Evolutionary conservation across 345 rosid species (phyloP).

Genomic region (Aquilaria malaccensis): DNA sequence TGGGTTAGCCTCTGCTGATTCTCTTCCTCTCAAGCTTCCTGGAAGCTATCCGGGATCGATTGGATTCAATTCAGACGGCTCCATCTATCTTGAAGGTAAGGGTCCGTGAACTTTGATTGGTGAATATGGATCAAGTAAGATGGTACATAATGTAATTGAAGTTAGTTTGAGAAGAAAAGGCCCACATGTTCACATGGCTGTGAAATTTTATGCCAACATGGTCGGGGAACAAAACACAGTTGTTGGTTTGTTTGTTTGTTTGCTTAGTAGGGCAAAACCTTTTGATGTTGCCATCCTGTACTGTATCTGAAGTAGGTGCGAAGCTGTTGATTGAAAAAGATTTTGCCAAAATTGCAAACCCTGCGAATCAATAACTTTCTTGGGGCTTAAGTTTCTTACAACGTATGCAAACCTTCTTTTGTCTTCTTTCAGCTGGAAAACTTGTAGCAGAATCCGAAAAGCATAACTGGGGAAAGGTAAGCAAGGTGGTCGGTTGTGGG

Average conservation of each 20-base stretch:
- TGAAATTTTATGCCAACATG: background rate
- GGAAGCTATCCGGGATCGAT: conserved; percentile 78
- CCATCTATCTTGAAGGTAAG: conserved; percentile 80
- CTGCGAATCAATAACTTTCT: background rate
- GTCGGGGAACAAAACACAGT: too few relatives aligned
- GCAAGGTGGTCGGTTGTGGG: conserved; percentile 30
- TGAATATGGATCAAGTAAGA: background rate
- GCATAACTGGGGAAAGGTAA: conserved; percentile 21
- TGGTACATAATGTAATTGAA: background rate
- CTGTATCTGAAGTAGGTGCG: conserved; percentile 1
- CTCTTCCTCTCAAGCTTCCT: conserved; percentile 51
- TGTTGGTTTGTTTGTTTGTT: too few relatives aligned
- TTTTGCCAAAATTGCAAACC: too few relatives aligned
- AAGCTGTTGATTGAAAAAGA: too few relatives aligned
- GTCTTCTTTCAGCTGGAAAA: background rate
- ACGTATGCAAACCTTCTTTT: background rate
- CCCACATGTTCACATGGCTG: background rate
- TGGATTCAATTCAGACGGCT: conserved; percentile 83
- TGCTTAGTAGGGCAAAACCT: too few relatives aligned
- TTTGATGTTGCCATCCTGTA: background rate
- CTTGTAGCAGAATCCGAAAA: conserved; percentile 22
- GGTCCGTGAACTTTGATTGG: too few relatives aligned
- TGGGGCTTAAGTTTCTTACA: background rate
- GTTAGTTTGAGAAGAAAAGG: background rate
- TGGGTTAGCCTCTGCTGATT: conserved; percentile 60